These are phyloP conservation scores for Lagenidium giganteum DNA, from an alignment of 352 stramenopile genomes.

Conservation along the genomic window DNA sequence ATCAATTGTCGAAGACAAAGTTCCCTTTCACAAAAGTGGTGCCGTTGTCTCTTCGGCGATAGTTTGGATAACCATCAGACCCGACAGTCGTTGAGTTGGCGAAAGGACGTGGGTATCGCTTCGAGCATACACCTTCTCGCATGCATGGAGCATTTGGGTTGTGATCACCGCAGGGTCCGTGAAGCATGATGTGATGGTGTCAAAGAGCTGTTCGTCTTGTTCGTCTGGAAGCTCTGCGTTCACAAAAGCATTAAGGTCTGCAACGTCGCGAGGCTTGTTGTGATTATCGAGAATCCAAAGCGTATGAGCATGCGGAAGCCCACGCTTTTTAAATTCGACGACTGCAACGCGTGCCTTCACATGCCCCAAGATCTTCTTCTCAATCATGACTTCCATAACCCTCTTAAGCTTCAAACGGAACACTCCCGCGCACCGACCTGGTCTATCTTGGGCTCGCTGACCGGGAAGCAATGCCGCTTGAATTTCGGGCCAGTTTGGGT, in stretches of 20 bases:
- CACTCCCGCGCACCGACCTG: conserved; percentile 18
- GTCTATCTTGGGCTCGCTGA: conserved; percentile 11
- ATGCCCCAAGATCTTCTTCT: conserved; percentile 21
- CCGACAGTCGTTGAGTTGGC: too few relatives aligned
- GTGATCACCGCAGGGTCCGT: conserved; percentile 1
- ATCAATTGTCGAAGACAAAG: conserved; percentile 25
- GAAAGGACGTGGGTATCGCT: too few relatives aligned
- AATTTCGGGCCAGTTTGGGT: conserved; percentile 28
- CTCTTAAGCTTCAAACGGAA: conserved; percentile 17
- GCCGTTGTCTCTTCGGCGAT: too few relatives aligned
- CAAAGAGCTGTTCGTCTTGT: background rate
- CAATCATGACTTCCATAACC: conserved; percentile 9
- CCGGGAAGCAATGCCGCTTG: conserved; percentile 2
- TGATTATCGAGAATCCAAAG: conserved; percentile 24
- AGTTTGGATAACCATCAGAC: too few relatives aligned
- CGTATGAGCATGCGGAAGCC: conserved; percentile 30
- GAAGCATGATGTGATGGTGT: conserved; percentile 1
- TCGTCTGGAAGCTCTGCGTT: conserved; percentile 16
- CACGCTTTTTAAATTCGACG: conserved; percentile 44
- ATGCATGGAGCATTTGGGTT: conserved; percentile 6
- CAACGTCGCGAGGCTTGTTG: conserved; percentile 1
- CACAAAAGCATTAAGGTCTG: conserved; percentile 14
- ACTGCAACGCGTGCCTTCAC: conserved; percentile 13
- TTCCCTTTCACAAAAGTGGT: background rate
- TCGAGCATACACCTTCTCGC: conserved; percentile 5